Evolutionary conservation across 139 green algal species (phyloP).

Genomic region (Edaphochlamys debaryana): DNA sequence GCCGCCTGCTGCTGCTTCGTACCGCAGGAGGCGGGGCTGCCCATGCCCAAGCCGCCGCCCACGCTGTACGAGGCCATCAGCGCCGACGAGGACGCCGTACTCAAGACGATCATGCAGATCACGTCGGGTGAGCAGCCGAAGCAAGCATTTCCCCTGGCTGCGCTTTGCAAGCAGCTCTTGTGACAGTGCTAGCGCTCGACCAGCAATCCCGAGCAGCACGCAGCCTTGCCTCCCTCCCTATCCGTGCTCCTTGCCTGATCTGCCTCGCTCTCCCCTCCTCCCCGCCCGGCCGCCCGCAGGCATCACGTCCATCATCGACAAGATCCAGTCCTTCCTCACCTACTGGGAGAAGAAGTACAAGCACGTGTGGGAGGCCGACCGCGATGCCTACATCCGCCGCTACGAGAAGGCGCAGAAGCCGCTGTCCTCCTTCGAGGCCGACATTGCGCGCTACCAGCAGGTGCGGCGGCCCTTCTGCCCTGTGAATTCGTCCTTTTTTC

Average conservation of each 20-base stretch:
- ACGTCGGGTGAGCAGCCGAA: slow-evolving; percentile 58
- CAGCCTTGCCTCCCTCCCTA: no score
- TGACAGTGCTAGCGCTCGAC: no score
- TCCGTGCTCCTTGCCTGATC: no score
- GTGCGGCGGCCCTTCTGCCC: no score
- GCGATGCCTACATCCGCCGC: slow-evolving; percentile 85
- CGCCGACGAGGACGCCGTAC: slow-evolving; percentile 80
- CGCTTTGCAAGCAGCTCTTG: no score
- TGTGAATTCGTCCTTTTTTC: no score
- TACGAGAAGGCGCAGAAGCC: slow-evolving; percentile 91
- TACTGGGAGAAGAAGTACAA: slow-evolving; percentile 95
- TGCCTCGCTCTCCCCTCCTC: no score
- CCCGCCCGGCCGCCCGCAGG: no score
- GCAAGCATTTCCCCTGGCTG: no score
- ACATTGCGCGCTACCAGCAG: slow-evolving; percentile 82
- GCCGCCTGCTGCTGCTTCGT: no score
- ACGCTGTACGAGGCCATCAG: slow-evolving; percentile 78
- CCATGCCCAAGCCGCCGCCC: slow-evolving; percentile 57
- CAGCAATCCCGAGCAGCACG: no score
- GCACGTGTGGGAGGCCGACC: slow-evolving; percentile 91
- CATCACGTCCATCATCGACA: slow-evolving; percentile 84
- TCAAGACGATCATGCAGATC: slow-evolving; percentile 84
- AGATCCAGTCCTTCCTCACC: slow-evolving; percentile 78
- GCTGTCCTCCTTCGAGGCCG: slow-evolving; percentile 78
- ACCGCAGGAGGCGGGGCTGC: slow-evolving; percentile 43